Conservation (phyloP, 805 yeast genomes). For the Kodamaea lidongshanica region DNA sequence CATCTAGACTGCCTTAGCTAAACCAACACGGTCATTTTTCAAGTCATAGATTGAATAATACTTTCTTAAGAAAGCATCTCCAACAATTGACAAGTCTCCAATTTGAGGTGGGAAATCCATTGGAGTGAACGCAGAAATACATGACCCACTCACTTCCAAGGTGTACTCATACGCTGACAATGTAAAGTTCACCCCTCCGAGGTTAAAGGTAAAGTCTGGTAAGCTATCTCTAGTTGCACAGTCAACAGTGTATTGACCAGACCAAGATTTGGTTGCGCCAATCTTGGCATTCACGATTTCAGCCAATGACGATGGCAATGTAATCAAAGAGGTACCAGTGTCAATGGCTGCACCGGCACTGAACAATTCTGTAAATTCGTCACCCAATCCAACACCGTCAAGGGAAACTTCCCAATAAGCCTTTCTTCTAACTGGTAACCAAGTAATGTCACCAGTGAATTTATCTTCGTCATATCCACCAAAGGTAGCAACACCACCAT, state of each 20-base stretch:
- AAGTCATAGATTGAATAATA: constrained; percentile 92
- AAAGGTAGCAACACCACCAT: constrained; percentile 89
- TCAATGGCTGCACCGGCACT: constrained; percentile 95
- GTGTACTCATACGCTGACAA: constrained; percentile 87
- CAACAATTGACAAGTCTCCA: constrained; percentile 93
- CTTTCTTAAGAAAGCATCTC: constrained; percentile 95
- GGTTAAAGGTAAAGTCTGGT: constrained; percentile 88
- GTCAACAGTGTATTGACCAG: constrained; percentile 92
- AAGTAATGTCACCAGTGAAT: constrained; percentile 78
- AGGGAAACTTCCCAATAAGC: constrained; percentile 99
- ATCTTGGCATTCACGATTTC: constrained; percentile 92
- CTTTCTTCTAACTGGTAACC: constrained; percentile 98
- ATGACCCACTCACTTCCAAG: constrained; percentile 88
- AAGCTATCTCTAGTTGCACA: constrained; percentile 77
- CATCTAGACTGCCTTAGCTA: constrained; percentile 59
- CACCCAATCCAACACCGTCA: constrained; percentile 86
- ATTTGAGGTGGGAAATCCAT: constrained; percentile 97
- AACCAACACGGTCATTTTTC: constrained; percentile 87
- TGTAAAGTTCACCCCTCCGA: constrained; percentile 87
- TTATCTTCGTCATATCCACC: constrained; percentile 85
- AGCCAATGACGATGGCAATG: constrained; percentile 91
- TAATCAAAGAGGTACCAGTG: constrained; percentile 95
- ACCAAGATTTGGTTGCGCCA: constrained; percentile 96
- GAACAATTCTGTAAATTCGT: constrained; percentile 77
- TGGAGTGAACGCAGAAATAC: constrained; percentile 94